Evolutionary conservation across 805 yeast genomes (phyloP).

Genomic region (Lachancea kluyveri): DNA sequence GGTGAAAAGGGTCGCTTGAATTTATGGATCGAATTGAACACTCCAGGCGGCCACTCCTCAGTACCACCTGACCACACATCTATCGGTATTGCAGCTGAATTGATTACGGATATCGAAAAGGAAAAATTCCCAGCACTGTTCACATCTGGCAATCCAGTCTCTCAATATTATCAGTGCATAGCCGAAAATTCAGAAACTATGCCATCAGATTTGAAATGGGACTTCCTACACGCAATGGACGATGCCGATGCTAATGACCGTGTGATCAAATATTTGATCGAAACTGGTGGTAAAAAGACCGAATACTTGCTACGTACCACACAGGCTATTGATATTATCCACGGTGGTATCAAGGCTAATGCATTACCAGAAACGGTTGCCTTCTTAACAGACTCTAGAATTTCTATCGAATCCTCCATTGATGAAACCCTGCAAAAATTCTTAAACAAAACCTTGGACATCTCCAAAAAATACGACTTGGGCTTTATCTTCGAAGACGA

Average conservation of each 20-base stretch:
- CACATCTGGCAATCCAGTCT: slow-evolving; percentile 49
- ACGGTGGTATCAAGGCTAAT: slow-evolving; percentile 62
- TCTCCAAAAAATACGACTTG: slow-evolving; percentile 41
- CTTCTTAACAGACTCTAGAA: slow-evolving; percentile 50
- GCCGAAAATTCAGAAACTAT: slow-evolving; percentile 36
- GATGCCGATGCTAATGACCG: slow-evolving; percentile 11
- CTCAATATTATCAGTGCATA: slow-evolving; percentile 51
- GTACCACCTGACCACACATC: slow-evolving; percentile 63
- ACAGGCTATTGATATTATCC: slow-evolving; percentile 51
- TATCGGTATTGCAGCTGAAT: slow-evolving; percentile 60
- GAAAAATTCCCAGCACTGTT: slow-evolving; percentile 42
- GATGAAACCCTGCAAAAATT: slow-evolving; percentile 34
- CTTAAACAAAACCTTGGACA: slow-evolving; percentile 27
- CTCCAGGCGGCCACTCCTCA: slow-evolving; percentile 57
- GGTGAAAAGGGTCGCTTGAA: slow-evolving; percentile 56
- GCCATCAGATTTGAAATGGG: slow-evolving; percentile 9
- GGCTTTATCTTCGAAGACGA: slow-evolving; percentile 38
- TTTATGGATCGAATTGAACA: slow-evolving; percentile 27
- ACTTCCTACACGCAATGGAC: slow-evolving; percentile 12
- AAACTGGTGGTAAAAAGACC: slow-evolving; percentile 14
- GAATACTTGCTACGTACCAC: slow-evolving; percentile 40
- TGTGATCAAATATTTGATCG: slow-evolving; percentile 11
- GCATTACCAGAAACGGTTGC: slow-evolving; percentile 58
- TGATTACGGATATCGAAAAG: slow-evolving; percentile 47
- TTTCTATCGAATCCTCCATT: slow-evolving; percentile 43